Base-by-base conservation (phyloP, 257 asterid genomes). In the Parsonsia alboflavescens region DNA sequence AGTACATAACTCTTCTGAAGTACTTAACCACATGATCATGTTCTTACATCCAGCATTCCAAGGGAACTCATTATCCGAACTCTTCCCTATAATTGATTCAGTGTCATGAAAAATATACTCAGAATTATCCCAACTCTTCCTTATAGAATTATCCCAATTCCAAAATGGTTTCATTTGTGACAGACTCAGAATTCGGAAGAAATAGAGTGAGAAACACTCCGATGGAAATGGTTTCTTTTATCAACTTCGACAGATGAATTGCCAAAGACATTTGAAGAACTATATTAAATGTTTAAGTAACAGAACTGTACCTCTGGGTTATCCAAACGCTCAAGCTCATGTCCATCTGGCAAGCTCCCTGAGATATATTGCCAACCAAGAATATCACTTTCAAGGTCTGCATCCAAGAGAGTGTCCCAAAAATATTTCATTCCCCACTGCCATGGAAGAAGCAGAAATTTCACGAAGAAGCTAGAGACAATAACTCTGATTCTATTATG, bases 371-470 rank as follows among this genome's bases (percentile, higher is more conserved):
- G 97, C 98, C 98, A 90, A 44, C 98, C 98, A 17, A 94, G 96
- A 15, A 91, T 87, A 75, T 94, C 97, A 13, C 90, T 83, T 83
- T 94, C 98, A 85, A 94, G 78, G 74, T 94, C 97, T 1, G 98
- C 97, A 74, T 94, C 98, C 73, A 94, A 84, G 50, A 91, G 97
- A 28, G 97, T 90, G 76, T 93, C 98, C 98, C 98, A 93, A 16
- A 93, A 93, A 71, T 94, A 94, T 80, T 87, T 91, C 97, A 94
- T 91, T 65, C 98, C 98, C 98, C 98, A 91, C 70, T 89, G 96
- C 97, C 98, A 94, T 6, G 98, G 97, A 21, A 91, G 74, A 78
- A 92, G 90, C 66, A 94, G 84, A 80, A 94, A 85, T 83, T 94
- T 91, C 59, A 93, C 98, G 63, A 73, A 91, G 80, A 93, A 93